Percentiles rank a stretch among this genome's conserved stretches.
phyloP scores from a whole-genome alignment of 2,329 filamentous ascomycete genomes.

The Aspergillus pseudotamarii region DNA sequence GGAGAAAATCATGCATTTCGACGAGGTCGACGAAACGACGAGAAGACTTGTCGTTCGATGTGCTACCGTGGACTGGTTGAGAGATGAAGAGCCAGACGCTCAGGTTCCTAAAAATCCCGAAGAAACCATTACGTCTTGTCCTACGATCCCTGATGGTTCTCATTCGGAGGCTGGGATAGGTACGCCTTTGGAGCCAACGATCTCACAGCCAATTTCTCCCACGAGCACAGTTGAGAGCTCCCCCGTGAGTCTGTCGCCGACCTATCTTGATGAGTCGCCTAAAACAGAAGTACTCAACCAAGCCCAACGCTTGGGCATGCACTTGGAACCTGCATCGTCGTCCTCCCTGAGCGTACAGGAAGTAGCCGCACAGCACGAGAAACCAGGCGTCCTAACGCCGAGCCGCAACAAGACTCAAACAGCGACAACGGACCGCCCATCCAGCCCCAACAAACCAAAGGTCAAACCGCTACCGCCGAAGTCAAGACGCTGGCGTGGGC shows the following conservation, averaged over 20 bases:
- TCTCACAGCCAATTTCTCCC: conserved; percentile 41
- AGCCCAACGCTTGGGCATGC: conserved; percentile 63
- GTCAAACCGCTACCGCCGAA: conserved; percentile 47
- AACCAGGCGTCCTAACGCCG: conserved; percentile 79
- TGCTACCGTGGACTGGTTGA: conserved; percentile 50
- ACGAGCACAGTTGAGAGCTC: conserved; percentile 35
- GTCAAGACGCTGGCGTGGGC: conserved; percentile 46
- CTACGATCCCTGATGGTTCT: conserved; percentile 6
- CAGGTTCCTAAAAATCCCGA: conserved; percentile 14
- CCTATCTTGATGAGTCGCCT: conserved; percentile 6
- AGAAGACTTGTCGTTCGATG: conserved; percentile 51
- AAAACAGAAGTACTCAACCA: conserved; percentile 18
- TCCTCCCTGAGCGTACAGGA: conserved; percentile 77
- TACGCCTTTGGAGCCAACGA: conserved; percentile 27
- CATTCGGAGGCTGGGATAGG: conserved; percentile 22
- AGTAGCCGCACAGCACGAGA: conserved; percentile 78
- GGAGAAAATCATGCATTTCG: conserved; percentile 53
- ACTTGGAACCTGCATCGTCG: conserved; percentile 66
- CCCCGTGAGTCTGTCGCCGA: conserved; percentile 52
- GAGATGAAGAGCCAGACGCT: conserved; percentile 30
- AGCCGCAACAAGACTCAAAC: conserved; percentile 56
- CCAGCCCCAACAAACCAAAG: conserved; percentile 28
- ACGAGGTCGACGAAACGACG: conserved; percentile 54
- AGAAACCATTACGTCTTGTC: background rate
- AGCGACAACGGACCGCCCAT: conserved; percentile 19